Evolutionary conservation across 345 rosid species (phyloP).

Genomic region (Aethionema arabicum): DNA sequence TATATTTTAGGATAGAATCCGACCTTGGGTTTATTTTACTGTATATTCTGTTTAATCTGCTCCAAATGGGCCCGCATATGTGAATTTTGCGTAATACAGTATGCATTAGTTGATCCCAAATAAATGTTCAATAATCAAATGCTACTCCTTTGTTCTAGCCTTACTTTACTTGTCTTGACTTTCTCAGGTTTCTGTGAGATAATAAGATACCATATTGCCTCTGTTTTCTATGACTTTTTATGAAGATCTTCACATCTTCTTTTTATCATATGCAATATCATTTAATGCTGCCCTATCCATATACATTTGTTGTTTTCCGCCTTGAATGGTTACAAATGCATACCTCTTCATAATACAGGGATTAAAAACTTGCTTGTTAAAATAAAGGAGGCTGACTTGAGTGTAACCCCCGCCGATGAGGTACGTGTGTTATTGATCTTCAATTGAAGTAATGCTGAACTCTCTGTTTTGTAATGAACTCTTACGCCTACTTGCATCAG

Average conservation of each 20-base stretch:
- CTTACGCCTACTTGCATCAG: neutral
- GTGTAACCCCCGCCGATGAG: conserved; percentile 68
- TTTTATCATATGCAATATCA: neutral
- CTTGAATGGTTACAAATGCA: neutral
- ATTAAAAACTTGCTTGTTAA: conserved; percentile 53
- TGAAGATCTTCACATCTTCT: conserved; percentile 1
- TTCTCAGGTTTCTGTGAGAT: conserved; percentile 14
- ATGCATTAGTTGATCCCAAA: neutral
- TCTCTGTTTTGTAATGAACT: conserved; percentile 7
- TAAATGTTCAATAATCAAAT: neutral
- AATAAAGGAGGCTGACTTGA: conserved; percentile 57
- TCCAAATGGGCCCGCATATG: conserved; percentile 3
- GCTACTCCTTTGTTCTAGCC: neutral
- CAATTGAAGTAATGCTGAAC: neutral
- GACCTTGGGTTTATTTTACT: neutral
- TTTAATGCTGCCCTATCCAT: neutral
- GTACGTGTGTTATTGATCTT: conserved; percentile 38
- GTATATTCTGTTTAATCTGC: conserved; percentile 5
- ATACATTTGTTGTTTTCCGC: neutral
- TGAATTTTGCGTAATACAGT: neutral
- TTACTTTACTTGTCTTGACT: conserved; percentile 8
- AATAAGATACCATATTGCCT: neutral
- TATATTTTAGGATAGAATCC: conserved; percentile 1
- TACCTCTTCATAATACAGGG: conserved; percentile 45
- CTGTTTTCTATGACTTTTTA: neutral